These are phyloP conservation scores for Jaapia argillacea DNA, from an alignment of 768 basidiomycete genomes.

Conservation along the genomic window DNA sequence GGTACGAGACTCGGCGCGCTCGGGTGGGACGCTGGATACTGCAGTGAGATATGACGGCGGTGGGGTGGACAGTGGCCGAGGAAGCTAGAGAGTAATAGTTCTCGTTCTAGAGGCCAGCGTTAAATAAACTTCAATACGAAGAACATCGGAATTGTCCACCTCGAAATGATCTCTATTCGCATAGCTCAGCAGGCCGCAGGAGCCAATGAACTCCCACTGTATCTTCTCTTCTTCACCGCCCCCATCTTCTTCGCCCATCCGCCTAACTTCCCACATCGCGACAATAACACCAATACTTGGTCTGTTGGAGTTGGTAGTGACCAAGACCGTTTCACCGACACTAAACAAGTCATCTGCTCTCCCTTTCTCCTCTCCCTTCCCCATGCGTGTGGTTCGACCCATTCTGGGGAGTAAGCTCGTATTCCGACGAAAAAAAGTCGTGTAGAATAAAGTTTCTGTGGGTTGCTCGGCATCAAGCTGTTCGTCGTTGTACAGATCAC, in stretches of 20 bases:
- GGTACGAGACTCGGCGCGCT: neutral
- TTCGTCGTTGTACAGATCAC: no score
- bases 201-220: slow-evolving; percentile 71
- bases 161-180: slow-evolving; percentile 51
- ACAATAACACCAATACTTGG: slow-evolving; percentile 64
- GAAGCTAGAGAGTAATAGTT: slow-evolving; percentile 55
- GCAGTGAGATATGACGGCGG: slow-evolving; percentile 43
- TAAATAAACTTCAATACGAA: neutral
- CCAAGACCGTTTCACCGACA: slow-evolving; percentile 60
- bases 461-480: no score
- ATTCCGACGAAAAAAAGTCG: no score
- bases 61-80: slow-evolving; percentile 37
- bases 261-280: slow-evolving; percentile 52
- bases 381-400: slow-evolving; percentile 2
- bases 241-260: slow-evolving; percentile 18
- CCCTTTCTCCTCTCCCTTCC: slow-evolving; percentile 1
- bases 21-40: slow-evolving; percentile 15
- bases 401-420: slow-evolving; percentile 7
- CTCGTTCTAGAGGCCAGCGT: slow-evolving; percentile 48
- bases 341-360: slow-evolving; percentile 21
- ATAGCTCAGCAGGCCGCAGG: slow-evolving; percentile 49
- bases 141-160: slow-evolving; percentile 27
- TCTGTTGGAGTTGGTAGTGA: slow-evolving; percentile 33
- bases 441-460: no score
- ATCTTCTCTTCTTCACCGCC: slow-evolving; percentile 28